Conservation (phyloP, 208 protist species). For the Angomonas ambiguus region DNA sequence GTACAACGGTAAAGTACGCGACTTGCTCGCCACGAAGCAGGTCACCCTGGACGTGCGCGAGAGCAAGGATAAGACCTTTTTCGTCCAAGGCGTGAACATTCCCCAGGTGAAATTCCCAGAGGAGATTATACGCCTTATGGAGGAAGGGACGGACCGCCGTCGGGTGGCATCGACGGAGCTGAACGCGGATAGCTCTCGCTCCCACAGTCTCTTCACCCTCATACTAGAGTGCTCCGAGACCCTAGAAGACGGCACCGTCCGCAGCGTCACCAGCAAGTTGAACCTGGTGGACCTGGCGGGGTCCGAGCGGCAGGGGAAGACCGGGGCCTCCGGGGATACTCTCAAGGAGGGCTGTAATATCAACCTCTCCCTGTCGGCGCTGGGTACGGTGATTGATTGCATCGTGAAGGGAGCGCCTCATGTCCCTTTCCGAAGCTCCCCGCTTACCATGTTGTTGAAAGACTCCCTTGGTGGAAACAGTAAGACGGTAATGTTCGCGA, state of each 20-base stretch:
- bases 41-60: slow-evolving; percentile 87
- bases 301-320: slow-evolving; percentile 90
- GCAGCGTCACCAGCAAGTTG: slow-evolving; percentile 86
- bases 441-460: slow-evolving; percentile 92
- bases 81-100: slow-evolving; percentile 88
- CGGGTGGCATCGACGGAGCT: slow-evolving; percentile 87
- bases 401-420: slow-evolving; percentile 87
- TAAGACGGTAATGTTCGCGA: slow-evolving; percentile 93
- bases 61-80: slow-evolving; percentile 91
- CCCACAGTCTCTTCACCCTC: slow-evolving; percentile 89
- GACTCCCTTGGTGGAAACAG: slow-evolving; percentile 87
- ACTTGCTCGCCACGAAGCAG: slow-evolving; percentile 77
- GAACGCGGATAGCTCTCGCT: slow-evolving; percentile 87
- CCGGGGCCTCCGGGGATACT: slow-evolving; percentile 89
- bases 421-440: slow-evolving; percentile 88
- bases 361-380: slow-evolving; percentile 90
- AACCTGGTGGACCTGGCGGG: slow-evolving; percentile 94
- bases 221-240: slow-evolving; percentile 79
- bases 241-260: slow-evolving; percentile 81
- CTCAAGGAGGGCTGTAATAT: slow-evolving; percentile 94
- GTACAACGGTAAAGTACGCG: slow-evolving; percentile 89
- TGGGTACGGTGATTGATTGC: slow-evolving; percentile 90
- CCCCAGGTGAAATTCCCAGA: slow-evolving; percentile 81
- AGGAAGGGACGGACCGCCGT: slow-evolving; percentile 77
- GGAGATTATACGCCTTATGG: slow-evolving; percentile 81